A percentile compares a stretch with the other conserved stretches of the same genome.
phyloP scores from a whole-genome alignment of 768 basidiomycete species.

The Boletus rex-veris region DNA sequence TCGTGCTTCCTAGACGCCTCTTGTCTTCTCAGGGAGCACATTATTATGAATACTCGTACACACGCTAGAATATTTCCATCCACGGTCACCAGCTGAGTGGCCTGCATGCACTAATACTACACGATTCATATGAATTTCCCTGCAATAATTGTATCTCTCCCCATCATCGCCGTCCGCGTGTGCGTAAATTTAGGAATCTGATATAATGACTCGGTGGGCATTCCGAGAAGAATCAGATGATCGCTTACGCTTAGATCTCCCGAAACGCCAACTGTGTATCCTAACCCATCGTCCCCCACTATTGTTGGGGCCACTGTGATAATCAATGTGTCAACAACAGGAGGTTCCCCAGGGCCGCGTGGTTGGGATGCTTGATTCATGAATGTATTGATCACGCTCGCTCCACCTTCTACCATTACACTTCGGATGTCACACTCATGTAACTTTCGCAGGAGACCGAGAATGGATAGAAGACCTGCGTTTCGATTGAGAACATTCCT shows the following conservation, averaged over 20 bases:
- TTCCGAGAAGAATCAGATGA: neutral
- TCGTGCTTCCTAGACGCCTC: constrained; percentile 15
- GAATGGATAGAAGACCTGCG: constrained; percentile 42
- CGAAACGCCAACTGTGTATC: constrained; percentile 38
- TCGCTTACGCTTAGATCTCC: constrained; percentile 18
- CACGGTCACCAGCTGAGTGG: neutral
- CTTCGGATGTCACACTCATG: constrained; percentile 56
- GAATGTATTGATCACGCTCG: constrained; percentile 66
- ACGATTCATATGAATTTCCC: constrained; percentile 19
- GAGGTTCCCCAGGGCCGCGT: constrained; percentile 5
- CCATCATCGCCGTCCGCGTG: constrained; percentile 27
- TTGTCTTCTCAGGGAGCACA: neutral
- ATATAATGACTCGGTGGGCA: neutral
- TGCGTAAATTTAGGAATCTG: constrained; percentile 30
- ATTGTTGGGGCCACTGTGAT: constrained; percentile 86
- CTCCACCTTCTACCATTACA: constrained; percentile 97
- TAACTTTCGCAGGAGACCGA: constrained; percentile 49
- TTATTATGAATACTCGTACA: neutral
- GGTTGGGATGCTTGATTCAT: constrained; percentile 11
- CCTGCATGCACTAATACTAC: neutral
- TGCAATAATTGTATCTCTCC: constrained; percentile 33
- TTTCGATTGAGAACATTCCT: neutral
- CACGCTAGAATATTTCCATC: neutral
- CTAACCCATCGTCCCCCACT: constrained; percentile 70
- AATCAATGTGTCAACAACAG: constrained; percentile 66